Evolutionary conservation across 208 protist genomes (phyloP).

Genomic region (Naegleria gruberi): DNA sequence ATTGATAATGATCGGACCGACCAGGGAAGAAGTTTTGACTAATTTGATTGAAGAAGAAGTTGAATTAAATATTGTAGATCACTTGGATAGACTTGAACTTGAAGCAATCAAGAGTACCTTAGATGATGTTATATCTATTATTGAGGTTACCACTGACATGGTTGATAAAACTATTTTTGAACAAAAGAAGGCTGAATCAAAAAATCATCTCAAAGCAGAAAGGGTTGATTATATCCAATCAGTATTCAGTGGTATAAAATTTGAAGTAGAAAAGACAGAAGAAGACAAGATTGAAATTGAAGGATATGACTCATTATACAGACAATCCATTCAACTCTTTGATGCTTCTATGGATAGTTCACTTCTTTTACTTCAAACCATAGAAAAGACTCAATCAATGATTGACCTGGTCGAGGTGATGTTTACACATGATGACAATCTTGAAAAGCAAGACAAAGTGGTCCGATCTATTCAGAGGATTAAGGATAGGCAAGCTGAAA

Average conservation of each 20-base stretch:
- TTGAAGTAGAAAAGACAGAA: background rate
- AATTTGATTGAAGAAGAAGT: background rate
- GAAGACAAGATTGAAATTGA: background rate
- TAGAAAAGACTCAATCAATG: background rate
- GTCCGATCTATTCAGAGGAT: background rate
- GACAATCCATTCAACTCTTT: background rate
- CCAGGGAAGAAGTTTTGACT: background rate
- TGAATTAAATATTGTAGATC: background rate
- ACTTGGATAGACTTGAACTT: background rate
- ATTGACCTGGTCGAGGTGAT: background rate
- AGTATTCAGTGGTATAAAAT: background rate
- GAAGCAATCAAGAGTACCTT: background rate
- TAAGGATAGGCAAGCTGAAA: background rate
- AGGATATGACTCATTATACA: background rate
- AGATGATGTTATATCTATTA: background rate
- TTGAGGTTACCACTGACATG: background rate
- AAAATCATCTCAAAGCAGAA: background rate
- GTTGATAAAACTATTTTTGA: background rate
- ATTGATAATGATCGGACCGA: background rate
- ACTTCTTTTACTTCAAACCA: background rate
- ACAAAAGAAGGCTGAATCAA: too few species aligned
- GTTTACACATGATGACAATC: background rate
- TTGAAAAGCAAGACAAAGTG: conserved; percentile 1
- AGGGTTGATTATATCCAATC: background rate
- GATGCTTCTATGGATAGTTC: background rate